A percentile compares a stretch with the other conserved stretches of the same genome.
Conservation (phyloP, 148 eudicot species). For the Rhododendron kiyosumense region DNA sequence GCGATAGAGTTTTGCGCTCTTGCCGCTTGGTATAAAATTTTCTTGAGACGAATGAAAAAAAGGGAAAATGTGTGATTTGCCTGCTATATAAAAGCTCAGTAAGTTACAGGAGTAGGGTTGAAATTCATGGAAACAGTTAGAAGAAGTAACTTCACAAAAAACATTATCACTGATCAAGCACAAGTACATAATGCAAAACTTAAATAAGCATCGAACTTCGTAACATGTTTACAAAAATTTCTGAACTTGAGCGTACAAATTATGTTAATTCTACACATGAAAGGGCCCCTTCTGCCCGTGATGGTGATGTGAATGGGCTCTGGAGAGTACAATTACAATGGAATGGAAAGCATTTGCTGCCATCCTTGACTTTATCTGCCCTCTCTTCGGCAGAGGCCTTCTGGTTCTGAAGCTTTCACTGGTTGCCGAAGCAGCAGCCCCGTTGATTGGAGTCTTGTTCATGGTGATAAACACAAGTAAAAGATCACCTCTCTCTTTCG, state of each 20-base stretch:
- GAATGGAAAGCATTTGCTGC: slow-evolving; percentile 42
- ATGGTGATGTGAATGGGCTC: slow-evolving; percentile 13
- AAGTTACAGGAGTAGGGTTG: background rate
- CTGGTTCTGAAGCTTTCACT: slow-evolving; percentile 19
- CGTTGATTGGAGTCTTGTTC: slow-evolving; percentile 21
- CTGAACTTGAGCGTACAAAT: background rate
- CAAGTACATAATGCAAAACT: background rate
- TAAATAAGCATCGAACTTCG: background rate
- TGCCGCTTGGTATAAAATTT: too few species aligned
- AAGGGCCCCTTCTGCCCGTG: background rate
- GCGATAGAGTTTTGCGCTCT: too few species aligned
- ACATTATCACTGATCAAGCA: background rate
- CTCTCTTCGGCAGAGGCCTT: slow-evolving; percentile 47
- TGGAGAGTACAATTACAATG: slow-evolving; percentile 21
- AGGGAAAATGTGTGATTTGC: background rate
- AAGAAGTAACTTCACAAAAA: background rate
- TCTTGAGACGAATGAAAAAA: background rate
- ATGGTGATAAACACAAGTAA: slow-evolving; percentile 12
- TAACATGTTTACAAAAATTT: background rate
- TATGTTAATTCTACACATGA: background rate
- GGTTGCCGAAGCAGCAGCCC: slow-evolving; percentile 13
- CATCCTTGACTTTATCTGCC: slow-evolving; percentile 46
- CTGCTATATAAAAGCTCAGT: background rate
- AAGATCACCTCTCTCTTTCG: background rate
- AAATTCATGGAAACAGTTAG: too few species aligned